Evolutionary conservation across 495 filamentous ascomycete genomes (phyloP).

Genomic region (Bathelium albidoporum): DNA sequence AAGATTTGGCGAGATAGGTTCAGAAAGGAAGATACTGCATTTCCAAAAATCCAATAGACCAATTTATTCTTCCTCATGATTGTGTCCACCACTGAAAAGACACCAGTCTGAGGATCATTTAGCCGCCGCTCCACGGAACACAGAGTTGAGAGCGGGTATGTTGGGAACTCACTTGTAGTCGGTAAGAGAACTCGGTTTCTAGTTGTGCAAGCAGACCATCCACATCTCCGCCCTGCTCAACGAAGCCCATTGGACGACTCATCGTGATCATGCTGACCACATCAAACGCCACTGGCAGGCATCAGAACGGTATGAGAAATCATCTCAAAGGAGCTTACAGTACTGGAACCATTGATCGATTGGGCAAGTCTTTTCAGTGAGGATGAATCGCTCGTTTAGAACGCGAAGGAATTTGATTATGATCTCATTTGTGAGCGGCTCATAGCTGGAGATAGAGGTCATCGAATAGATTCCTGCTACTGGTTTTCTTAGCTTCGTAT

Average conservation of each 20-base stretch:
- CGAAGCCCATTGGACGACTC: conserved; percentile 30
- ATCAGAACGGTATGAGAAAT: too few relatives aligned
- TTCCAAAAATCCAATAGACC: not conserved
- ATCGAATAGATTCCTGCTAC: conserved; percentile 34
- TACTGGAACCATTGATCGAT: conserved; percentile 36
- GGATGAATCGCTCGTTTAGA: conserved; percentile 23
- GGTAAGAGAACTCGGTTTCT: not conserved
- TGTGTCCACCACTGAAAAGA: not conserved
- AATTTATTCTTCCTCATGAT: not conserved
- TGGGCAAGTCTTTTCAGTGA: conserved; percentile 23
- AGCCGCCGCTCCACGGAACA: not conserved
- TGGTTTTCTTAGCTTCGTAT: conserved; percentile 32
- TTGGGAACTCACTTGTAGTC: not conserved
- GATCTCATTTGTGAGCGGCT: conserved; percentile 29
- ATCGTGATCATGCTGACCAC: conserved; percentile 36
- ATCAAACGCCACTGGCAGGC: conserved; percentile 34
- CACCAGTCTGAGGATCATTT: not conserved
- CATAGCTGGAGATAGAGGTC: conserved; percentile 29
- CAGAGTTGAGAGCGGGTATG: not conserved
- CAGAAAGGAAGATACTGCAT: not conserved
- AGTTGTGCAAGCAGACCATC: conserved; percentile 25
- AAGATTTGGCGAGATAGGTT: not conserved
- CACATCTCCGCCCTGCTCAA: conserved; percentile 31
- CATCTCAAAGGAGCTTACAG: conserved; percentile 20
- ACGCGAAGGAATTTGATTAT: conserved; percentile 22